Evolutionary conservation across 352 stramenopile species (phyloP), one percentile per base, ranked within the genome.

Genomic region (Globisporangium lucens): DNA sequence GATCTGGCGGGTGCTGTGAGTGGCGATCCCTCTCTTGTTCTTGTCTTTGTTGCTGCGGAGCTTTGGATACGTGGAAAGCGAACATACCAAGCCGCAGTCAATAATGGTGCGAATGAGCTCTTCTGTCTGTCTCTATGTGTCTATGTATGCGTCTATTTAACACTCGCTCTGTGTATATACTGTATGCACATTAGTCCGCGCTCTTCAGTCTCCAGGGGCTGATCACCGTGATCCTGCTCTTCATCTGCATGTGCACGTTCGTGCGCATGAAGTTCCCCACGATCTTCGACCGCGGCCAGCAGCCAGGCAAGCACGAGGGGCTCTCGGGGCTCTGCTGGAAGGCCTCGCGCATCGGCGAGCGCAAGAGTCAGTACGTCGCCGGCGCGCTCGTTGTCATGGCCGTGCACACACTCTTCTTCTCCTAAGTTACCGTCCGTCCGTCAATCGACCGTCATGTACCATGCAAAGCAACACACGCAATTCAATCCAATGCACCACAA

Each of bases 171-270:
- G n/a, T 43, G 2, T 51, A 3, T 27, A 10, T 56, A 56, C 38
- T 47, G 74, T 55, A 33, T 0, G 20, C 17, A 22, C 6, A 4
- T 29, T 56, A 98, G 96, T 98, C 94, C 41, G 97, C 97, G 24
- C 94, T 99, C 41, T 99, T 99, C 74, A 97, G 98, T 67, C 97
- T 99, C 71, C 93, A 97, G 57, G 97, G 94, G 36, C 80, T 99
- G 55, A 88, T 99, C 49, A 99, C 96, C 20, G 93, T 99, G 46
- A 81, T 99, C 52, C 73, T 99, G 61, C 88, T 99, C 53, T 91
- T 99, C 74, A 98, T 99, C 80, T 99, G 96, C 81, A 98, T 94
- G 41, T 98, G 93, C 77, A 97, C 96, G 12, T 99, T 98, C 85
- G 85, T 99, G 46, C 91, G 97, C 70, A 96, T 97, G 75, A 95